Percentiles rank a stretch among this genome's conserved stretches.
Conservation (phyloP, 2,329 filamentous ascomycete species). For the Myrmaecium sp. region DNA sequence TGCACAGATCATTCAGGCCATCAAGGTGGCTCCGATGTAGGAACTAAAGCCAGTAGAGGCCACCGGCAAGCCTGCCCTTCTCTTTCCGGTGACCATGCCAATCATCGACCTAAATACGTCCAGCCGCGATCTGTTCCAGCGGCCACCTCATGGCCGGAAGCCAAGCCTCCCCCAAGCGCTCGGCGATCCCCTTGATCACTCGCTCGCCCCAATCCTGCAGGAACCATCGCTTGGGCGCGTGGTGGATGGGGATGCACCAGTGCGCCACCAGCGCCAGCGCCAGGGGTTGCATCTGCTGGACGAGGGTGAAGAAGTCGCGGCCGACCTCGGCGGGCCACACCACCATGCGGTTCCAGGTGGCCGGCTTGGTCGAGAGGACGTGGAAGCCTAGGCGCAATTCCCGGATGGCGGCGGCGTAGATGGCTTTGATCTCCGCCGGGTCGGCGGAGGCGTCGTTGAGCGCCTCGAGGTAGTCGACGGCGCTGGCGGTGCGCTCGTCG, state of each 20-base stretch:
- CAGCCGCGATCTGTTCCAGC: constrained; percentile 4
- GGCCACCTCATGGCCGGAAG: constrained; percentile 4
- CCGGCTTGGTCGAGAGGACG: constrained; percentile 4
- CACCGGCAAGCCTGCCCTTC: too few relatives aligned
- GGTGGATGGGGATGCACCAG: constrained; percentile 19
- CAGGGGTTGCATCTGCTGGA: constrained; percentile 15
- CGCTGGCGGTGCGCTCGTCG: not conserved
- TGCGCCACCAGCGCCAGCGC: constrained; percentile 22
- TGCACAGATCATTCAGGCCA: too few relatives aligned
- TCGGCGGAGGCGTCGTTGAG: constrained; percentile 2
- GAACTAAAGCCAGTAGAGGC: too few relatives aligned
- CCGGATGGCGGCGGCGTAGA: constrained; percentile 3
- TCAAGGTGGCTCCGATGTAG: too few relatives aligned
- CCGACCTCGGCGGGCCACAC: constrained; percentile 22
- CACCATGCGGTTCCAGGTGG: constrained; percentile 18
- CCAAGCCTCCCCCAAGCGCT: constrained; percentile 4
- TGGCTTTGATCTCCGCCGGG: constrained; percentile 1
- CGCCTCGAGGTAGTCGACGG: constrained; percentile 3
- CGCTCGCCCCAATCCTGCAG: constrained; percentile 15
- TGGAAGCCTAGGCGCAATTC: constrained; percentile 3
- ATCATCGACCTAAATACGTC: too few relatives aligned
- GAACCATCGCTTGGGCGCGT: constrained; percentile 24
- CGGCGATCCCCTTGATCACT: constrained; percentile 3
- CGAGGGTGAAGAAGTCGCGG: constrained; percentile 13
- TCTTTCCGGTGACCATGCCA: too few relatives aligned